Percentiles rank a stretch among this genome's conserved stretches.
Conservation (phyloP, 2,329 filamentous ascomycete species). For the Colletotrichum viniferum region DNA sequence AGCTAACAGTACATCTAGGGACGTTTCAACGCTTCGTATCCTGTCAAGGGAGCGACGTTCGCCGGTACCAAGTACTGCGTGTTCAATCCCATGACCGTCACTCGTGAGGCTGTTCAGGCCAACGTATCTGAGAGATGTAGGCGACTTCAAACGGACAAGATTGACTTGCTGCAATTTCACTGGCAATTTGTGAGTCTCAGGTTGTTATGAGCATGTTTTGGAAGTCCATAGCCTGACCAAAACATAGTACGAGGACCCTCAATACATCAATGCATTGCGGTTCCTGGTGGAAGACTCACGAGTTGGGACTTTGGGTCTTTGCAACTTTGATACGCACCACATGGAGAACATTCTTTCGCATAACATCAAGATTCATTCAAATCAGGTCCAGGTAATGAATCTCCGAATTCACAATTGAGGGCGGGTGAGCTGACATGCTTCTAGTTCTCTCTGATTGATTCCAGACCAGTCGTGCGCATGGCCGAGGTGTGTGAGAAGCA, state of each 20-base stretch:
- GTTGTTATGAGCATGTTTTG: accelerated
- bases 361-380: not conserved
- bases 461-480: not conserved
- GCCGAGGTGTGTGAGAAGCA: not conserved
- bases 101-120: slow-evolving; percentile 28
- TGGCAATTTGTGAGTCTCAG: slow-evolving; percentile 35
- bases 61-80: slow-evolving; percentile 41
- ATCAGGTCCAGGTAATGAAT: slow-evolving; percentile 4
- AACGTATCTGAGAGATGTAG: slow-evolving; percentile 37
- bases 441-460: slow-evolving; percentile 9
- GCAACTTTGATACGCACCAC: slow-evolving; percentile 14
- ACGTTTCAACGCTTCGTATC: slow-evolving; percentile 33
- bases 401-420: no score
- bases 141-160: slow-evolving; percentile 30
- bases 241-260: not conserved
- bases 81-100: slow-evolving; percentile 33
- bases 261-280: slow-evolving; percentile 7
- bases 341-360: not conserved
- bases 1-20: slow-evolving; percentile 28
- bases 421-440: no score
- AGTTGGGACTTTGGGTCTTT: not conserved
- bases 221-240: not conserved
- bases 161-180: slow-evolving; percentile 41
- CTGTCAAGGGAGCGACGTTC: slow-evolving; percentile 27
- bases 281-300: not conserved